Conservation (phyloP, 495 filamentous ascomycete genomes). For the Talaromyces wortmannii region DNA sequence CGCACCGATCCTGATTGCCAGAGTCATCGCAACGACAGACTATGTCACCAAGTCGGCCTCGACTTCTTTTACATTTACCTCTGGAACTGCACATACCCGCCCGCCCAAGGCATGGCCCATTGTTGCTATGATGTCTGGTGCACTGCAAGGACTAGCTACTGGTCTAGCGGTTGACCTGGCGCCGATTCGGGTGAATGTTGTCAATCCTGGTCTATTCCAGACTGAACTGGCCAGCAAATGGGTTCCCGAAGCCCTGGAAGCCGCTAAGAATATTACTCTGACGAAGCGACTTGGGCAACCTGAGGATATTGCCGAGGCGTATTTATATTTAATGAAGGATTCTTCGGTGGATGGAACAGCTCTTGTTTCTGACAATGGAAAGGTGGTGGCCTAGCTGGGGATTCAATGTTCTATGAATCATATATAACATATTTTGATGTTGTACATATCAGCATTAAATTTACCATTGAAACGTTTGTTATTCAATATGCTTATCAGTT, state of each 20-base stretch:
- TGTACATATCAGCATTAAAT: too few species aligned
- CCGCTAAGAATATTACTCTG: constrained; percentile 17
- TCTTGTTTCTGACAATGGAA: constrained; percentile 1
- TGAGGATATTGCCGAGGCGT: constrained; percentile 58
- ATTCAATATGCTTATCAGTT: too few species aligned
- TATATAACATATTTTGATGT: too few species aligned
- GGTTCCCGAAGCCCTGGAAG: constrained; percentile 14
- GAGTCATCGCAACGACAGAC: constrained; percentile 23
- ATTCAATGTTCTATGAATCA: not conserved
- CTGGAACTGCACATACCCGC: constrained; percentile 35
- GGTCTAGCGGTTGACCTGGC: constrained; percentile 51
- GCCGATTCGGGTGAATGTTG: constrained; percentile 55
- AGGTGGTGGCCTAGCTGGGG: not conserved
- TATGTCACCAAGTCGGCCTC: constrained; percentile 29
- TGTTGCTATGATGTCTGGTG: constrained; percentile 17
- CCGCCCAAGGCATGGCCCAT: constrained; percentile 22
- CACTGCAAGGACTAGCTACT: constrained; percentile 27
- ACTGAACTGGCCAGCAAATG: constrained; percentile 38
- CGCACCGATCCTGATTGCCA: constrained; percentile 44
- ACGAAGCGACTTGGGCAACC: constrained; percentile 39
- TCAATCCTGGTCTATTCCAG: constrained; percentile 46
- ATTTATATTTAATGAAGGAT: constrained; percentile 59
- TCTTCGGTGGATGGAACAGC: not conserved
- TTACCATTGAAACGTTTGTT: too few species aligned
- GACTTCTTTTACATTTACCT: constrained; percentile 49